These are phyloP conservation scores for Tausonia pullulans DNA, from an alignment of 1,284 basidiomycete genomes.

Conservation along the genomic window DNA sequence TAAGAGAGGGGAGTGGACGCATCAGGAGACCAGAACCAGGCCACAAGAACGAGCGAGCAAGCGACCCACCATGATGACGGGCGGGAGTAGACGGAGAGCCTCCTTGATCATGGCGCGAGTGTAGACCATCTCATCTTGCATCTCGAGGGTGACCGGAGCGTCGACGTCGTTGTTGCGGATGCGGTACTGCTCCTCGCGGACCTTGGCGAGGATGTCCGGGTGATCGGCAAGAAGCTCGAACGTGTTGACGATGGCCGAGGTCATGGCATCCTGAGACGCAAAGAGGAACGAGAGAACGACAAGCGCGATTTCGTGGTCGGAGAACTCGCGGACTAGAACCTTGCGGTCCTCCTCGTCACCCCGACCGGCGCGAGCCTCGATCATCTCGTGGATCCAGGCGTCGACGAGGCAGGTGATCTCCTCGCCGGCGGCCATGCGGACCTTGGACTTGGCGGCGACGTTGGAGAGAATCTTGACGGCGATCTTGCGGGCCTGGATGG, in stretches of 20 bases:
- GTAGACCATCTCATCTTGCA: slow-evolving; percentile 87
- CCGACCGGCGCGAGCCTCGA: slow-evolving; percentile 45
- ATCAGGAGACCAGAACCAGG: background rate
- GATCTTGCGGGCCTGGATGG: slow-evolving; percentile 82
- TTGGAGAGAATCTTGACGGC: slow-evolving; percentile 74
- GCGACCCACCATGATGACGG: slow-evolving; percentile 70
- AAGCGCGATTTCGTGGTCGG: slow-evolving; percentile 91
- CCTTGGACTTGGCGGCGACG: slow-evolving; percentile 71
- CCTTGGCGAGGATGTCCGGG: slow-evolving; percentile 77
- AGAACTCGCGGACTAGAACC: slow-evolving; percentile 59
- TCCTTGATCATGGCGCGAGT: slow-evolving; percentile 86
- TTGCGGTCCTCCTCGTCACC: slow-evolving; percentile 47
- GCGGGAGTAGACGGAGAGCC: slow-evolving; percentile 77
- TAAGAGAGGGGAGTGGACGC: slow-evolving; percentile 24
- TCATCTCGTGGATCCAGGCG: slow-evolving; percentile 73
- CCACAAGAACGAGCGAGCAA: background rate
- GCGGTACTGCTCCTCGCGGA: slow-evolving; percentile 80
- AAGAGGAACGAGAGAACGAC: slow-evolving; percentile 94
- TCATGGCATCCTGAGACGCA: slow-evolving; percentile 97
- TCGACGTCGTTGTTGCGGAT: slow-evolving; percentile 70
- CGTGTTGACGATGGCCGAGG: slow-evolving; percentile 69
- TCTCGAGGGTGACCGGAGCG: slow-evolving; percentile 73
- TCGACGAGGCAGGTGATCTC: slow-evolving; percentile 87
- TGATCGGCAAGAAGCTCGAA: slow-evolving; percentile 94
- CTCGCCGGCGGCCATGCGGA: slow-evolving; percentile 66